Evolutionary conservation across 371 early-diverging fungal genomes (phyloP).

Genomic region (Mortierella sp.): DNA sequence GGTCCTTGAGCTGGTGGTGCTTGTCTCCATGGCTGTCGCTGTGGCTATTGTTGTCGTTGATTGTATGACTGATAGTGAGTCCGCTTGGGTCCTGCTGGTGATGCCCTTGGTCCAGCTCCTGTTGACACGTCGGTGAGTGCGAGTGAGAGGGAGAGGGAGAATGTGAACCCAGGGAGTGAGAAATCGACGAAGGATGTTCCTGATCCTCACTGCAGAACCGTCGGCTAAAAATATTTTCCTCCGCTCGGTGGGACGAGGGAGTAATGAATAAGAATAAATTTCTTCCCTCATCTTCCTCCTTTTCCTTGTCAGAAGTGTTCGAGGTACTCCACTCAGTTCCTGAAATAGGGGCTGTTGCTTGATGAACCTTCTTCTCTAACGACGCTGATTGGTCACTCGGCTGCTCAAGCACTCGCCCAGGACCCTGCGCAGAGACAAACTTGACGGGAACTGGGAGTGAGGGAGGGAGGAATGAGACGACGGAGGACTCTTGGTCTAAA

Average conservation of each 20-base stretch:
- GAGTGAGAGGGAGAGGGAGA: background rate
- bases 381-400: background rate
- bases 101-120: background rate
- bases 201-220: background rate
- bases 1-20: background rate
- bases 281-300: background rate
- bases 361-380: background rate
- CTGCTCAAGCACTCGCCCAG: background rate
- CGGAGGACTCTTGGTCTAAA: background rate
- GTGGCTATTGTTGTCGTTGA: background rate
- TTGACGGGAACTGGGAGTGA: background rate
- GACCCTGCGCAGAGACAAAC: conserved; percentile 11
- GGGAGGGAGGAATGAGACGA: background rate
- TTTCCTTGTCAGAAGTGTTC: background rate
- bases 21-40: background rate
- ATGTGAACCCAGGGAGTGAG: background rate
- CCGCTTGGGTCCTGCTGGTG: background rate
- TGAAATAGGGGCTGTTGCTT: conserved; percentile 7
- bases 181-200: background rate
- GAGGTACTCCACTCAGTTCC: background rate
- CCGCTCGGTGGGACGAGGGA: background rate
- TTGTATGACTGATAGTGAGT: background rate
- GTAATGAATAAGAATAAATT: background rate
- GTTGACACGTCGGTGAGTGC: background rate
- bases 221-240: conserved; percentile 13